phyloP scores from a whole-genome alignment of 768 basidiomycete species.

The Xerocomellus dryophilus region DNA sequence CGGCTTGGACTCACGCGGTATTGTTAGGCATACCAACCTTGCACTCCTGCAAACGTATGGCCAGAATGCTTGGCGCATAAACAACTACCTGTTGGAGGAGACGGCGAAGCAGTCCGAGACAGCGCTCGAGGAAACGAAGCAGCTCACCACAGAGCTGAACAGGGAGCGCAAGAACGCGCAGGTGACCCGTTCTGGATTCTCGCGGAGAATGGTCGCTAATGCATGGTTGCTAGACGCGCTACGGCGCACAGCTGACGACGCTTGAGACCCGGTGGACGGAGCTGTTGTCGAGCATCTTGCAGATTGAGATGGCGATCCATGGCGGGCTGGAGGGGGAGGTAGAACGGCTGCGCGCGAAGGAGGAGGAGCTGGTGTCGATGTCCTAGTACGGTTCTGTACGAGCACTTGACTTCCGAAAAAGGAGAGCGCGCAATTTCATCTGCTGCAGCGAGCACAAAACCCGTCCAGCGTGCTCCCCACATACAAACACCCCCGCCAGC shows the following conservation, averaged over 20 bases:
- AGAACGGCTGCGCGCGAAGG: conserved; percentile 52
- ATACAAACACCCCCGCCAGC: neutral
- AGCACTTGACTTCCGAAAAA: conserved; percentile 19
- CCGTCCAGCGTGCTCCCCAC: neutral
- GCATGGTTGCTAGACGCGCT: conserved; percentile 53
- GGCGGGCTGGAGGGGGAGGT: conserved; percentile 83
- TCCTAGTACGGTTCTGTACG: too few species aligned
- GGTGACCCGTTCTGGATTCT: conserved; percentile 38
- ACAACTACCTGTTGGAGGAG: conserved; percentile 84
- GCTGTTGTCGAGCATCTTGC: conserved; percentile 83
- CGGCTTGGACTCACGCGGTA: conserved; percentile 3
- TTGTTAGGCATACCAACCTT: conserved; percentile 73
- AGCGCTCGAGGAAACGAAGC: conserved; percentile 71
- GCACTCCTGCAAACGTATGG: conserved; percentile 83
- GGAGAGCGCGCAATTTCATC: conserved; percentile 23
- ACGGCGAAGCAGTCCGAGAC: conserved; percentile 70
- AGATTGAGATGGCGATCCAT: conserved; percentile 90
- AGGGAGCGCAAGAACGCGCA: conserved; percentile 84
- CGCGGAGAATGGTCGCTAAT: neutral
- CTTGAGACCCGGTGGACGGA: conserved; percentile 92
- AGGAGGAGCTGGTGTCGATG: conserved; percentile 48
- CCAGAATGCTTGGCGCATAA: conserved; percentile 86
- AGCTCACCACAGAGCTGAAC: conserved; percentile 82
- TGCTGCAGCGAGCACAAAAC: conserved; percentile 11
- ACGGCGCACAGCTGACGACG: conserved; percentile 74